Evolutionary conservation across 495 filamentous ascomycete species (phyloP).

Genomic region (Aspergillus affinis): DNA sequence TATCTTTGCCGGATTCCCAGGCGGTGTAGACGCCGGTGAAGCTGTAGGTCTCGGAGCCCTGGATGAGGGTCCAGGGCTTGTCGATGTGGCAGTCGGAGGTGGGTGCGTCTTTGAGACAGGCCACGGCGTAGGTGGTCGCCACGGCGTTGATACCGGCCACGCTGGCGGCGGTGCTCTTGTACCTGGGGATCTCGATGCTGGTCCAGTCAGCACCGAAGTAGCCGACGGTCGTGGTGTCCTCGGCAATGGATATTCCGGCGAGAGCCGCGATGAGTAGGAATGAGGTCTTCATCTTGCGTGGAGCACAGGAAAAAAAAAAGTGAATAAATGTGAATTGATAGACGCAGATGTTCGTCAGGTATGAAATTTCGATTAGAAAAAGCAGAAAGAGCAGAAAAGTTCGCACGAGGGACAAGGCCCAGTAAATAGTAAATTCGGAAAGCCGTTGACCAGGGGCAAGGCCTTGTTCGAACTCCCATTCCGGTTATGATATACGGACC

Average conservation of each 20-base stretch:
- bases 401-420: not conserved
- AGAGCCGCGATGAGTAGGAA: slow-evolving; percentile 7
- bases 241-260: slow-evolving; percentile 7
- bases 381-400: not conserved
- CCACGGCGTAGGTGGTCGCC: slow-evolving; percentile 30
- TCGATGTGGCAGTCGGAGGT: slow-evolving; percentile 20
- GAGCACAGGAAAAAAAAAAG: too few species aligned
- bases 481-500: not conserved
- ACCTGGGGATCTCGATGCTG: not conserved
- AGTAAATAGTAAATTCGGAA: not conserved
- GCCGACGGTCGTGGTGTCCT: slow-evolving; percentile 15
- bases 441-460: not conserved
- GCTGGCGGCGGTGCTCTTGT: slow-evolving; percentile 26
- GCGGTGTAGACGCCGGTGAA: slow-evolving; percentile 5
- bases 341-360: not conserved
- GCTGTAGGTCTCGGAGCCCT: slow-evolving; percentile 15
- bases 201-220: slow-evolving; percentile 1
- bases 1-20: not conserved
- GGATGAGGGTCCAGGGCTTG: slow-evolving; percentile 27
- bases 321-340: not conserved
- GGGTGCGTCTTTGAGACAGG: slow-evolving; percentile 21
- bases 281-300: not conserved
- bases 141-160: slow-evolving; percentile 23
- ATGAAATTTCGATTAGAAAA: not conserved
- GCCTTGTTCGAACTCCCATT: not conserved